Evolutionary conservation across 805 yeast genomes (phyloP).

Genomic region (Grigorovia yakushimaensis): DNA sequence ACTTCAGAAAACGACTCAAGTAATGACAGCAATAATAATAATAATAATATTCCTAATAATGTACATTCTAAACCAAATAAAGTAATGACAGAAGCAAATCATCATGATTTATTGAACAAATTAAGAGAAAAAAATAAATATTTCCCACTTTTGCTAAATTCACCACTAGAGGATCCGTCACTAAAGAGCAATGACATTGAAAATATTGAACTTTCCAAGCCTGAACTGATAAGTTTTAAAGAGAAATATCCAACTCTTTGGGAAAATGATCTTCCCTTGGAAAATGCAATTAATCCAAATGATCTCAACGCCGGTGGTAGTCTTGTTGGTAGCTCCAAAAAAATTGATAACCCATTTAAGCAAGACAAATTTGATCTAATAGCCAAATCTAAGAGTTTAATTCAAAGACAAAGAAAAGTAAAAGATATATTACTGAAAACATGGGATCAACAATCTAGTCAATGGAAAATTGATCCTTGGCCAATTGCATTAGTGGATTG

Average conservation of each 20-base stretch:
- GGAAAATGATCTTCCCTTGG: slow-evolving; percentile 18
- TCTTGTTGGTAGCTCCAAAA: neutral
- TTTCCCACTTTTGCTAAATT: slow-evolving; percentile 29
- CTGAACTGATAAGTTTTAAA: slow-evolving; percentile 3
- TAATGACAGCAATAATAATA: neutral
- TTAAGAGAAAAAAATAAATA: slow-evolving; percentile 30
- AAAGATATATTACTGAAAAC: slow-evolving; percentile 19
- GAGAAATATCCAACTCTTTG: slow-evolving; percentile 21
- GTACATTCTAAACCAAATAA: neutral
- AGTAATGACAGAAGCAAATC: neutral
- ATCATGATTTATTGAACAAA: slow-evolving; percentile 2
- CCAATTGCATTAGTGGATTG: slow-evolving; percentile 42
- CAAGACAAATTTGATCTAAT: neutral
- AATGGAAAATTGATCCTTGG: slow-evolving; percentile 26
- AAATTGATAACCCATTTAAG: neutral
- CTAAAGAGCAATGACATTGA: slow-evolving; percentile 5
- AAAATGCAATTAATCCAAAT: neutral
- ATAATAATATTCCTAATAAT: neutral
- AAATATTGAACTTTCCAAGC: slow-evolving; percentile 1
- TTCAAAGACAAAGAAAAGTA: neutral
- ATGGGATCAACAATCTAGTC: slow-evolving; percentile 29
- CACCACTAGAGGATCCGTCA: slow-evolving; percentile 14
- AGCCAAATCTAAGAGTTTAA: neutral
- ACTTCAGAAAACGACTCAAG: no score
- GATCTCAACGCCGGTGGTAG: neutral